phyloP scores from a whole-genome alignment of 2,329 filamentous ascomycete genomes.

The Colletotrichum filicis region DNA sequence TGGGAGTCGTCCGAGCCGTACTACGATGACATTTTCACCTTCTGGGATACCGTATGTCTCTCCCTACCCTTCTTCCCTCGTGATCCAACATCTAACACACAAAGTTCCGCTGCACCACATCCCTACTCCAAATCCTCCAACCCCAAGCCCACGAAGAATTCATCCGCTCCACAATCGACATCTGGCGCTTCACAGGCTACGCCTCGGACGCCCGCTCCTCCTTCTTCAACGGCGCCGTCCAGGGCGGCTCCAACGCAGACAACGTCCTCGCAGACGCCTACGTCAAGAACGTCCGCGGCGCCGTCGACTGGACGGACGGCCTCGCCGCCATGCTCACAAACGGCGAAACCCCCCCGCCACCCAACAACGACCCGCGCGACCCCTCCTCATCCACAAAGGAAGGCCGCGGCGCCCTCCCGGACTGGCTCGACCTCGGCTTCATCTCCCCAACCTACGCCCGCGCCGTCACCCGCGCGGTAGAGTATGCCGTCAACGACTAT shows the following conservation, averaged over 20 bases:
- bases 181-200: conserved; percentile 73
- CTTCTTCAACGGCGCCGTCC: conserved; percentile 75
- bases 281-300: conserved; percentile 72
- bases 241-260: conserved; percentile 77
- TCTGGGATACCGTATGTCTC: conserved; percentile 63
- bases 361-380: conserved; percentile 68
- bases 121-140: conserved; percentile 73
- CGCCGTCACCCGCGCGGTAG: conserved; percentile 72
- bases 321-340: conserved; percentile 74
- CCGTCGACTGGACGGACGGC: conserved; percentile 72
- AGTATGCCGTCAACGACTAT: conserved; percentile 78
- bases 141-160: conserved; percentile 72
- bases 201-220: conserved; percentile 74
- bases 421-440: conserved; percentile 74
- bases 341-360: conserved; percentile 70
- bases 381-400: conserved; percentile 72
- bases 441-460: conserved; percentile 72
- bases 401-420: conserved; percentile 74
- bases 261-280: conserved; percentile 79
- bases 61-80: background rate
- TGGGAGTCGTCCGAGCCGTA: conserved; percentile 75
- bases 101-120: conserved; percentile 70
- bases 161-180: conserved; percentile 74
- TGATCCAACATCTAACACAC: background rate
- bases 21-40: conserved; percentile 77